These are phyloP conservation scores for Schizothecium vesticola DNA, from an alignment of 495 filamentous ascomycete species.

Conservation along the genomic window DNA sequence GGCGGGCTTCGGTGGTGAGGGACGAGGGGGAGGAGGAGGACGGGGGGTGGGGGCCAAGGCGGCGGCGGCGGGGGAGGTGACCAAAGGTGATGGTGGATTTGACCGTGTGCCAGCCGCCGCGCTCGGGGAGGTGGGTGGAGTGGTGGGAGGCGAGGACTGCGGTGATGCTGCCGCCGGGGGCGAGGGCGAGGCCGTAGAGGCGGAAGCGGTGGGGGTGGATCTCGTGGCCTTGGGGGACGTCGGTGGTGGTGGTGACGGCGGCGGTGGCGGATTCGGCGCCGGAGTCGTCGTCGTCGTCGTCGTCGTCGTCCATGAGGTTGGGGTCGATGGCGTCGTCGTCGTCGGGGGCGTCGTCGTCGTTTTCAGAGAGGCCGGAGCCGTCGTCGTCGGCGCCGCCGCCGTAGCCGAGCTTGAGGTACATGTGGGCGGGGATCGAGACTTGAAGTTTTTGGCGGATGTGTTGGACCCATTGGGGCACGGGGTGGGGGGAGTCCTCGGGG, in stretches of 20 bases:
- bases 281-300: slow-evolving; percentile 14
- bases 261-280: slow-evolving; percentile 11
- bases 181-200: slow-evolving; percentile 39
- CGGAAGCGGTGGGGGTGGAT: slow-evolving; percentile 41
- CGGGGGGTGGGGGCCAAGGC: not conserved
- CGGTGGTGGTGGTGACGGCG: slow-evolving; percentile 18
- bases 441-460: slow-evolving; percentile 38
- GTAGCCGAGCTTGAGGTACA: slow-evolving; percentile 21
- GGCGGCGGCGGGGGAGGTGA: slow-evolving; percentile 15
- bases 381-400: slow-evolving; percentile 6
- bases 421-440: slow-evolving; percentile 25
- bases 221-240: slow-evolving; percentile 27
- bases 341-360: slow-evolving; percentile 23
- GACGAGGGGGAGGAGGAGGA: not conserved
- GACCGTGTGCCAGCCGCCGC: slow-evolving; percentile 39
- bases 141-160: slow-evolving; percentile 37
- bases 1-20: slow-evolving; percentile 37
- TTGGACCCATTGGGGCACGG: slow-evolving; percentile 36
- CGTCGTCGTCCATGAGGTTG: slow-evolving; percentile 20
- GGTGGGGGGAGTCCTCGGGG: slow-evolving; percentile 10
- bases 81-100: slow-evolving; percentile 39
- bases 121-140: slow-evolving; percentile 34
- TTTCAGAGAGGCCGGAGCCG: slow-evolving; percentile 6
- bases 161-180: slow-evolving; percentile 39
- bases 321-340: slow-evolving; percentile 18